Conservation (phyloP, 352 stramenopile species). For the Thalassiosira ordinaria region DNA sequence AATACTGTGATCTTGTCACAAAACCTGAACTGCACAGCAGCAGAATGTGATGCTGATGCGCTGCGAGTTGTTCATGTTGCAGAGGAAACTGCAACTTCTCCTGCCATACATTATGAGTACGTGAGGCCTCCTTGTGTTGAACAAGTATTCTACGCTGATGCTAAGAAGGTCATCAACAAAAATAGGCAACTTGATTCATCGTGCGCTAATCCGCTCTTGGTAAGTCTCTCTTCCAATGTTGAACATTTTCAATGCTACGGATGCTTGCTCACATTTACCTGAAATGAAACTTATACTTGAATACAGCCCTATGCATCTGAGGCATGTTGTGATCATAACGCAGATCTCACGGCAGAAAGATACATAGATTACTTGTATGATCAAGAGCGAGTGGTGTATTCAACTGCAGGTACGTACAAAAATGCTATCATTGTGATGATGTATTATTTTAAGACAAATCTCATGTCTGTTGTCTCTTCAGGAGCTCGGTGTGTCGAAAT, state of each 20-base stretch:
- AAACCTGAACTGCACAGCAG: conserved; percentile 43
- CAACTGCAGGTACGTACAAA: conserved; percentile 46
- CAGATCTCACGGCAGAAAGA: conserved; percentile 42
- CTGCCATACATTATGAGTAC: conserved; percentile 83
- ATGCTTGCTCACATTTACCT: too few relatives aligned
- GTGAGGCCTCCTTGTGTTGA: conserved; percentile 75
- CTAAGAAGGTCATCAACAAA: conserved; percentile 59
- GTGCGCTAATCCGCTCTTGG: conserved; percentile 63
- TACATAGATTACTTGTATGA: conserved; percentile 55
- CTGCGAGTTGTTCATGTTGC: conserved; percentile 72
- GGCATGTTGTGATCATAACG: conserved; percentile 44
- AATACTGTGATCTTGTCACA: conserved; percentile 58
- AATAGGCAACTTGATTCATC: conserved; percentile 45
- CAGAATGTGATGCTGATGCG: conserved; percentile 76
- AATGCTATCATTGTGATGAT: too few relatives aligned
- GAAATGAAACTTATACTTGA: neutral
- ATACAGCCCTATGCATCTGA: conserved; percentile 51
- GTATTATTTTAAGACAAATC: too few relatives aligned
- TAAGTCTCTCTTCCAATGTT: conserved; percentile 4
- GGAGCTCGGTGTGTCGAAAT: too few relatives aligned
- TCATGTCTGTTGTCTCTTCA: too few relatives aligned
- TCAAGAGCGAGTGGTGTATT: conserved; percentile 55
- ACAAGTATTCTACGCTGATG: conserved; percentile 74
- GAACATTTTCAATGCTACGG: too few relatives aligned
- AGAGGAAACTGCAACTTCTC: too few relatives aligned